These are phyloP conservation scores for Nannochloropsis granulata DNA, from an alignment of 108 stramenopile genomes.

Conservation along the genomic window DNA sequence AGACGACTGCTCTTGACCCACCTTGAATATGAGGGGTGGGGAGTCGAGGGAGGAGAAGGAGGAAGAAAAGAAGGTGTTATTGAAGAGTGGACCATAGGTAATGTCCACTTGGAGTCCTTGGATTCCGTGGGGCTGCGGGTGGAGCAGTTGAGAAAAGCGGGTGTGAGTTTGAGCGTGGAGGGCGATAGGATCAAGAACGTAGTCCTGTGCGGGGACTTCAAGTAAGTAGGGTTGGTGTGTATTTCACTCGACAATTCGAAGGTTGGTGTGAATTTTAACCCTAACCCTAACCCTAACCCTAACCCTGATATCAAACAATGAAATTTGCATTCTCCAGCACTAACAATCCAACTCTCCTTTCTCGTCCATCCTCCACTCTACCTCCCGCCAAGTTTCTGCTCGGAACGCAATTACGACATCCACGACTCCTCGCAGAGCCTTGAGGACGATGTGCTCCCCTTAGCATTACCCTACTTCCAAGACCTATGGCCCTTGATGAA, in stretches of 20 bases:
- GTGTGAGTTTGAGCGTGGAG: background rate
- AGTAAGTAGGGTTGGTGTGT: background rate
- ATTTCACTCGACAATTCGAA: no score
- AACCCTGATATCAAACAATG: no score
- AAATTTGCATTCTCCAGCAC: no score
- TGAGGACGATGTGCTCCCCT: background rate
- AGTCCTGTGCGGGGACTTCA: background rate
- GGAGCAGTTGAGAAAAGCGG: background rate
- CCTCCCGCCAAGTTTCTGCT: background rate
- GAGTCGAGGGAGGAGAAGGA: background rate
- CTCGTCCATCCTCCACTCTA: background rate
- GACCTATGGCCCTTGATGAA: background rate
- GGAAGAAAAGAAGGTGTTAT: background rate
- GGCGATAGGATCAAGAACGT: background rate
- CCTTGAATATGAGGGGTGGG: background rate
- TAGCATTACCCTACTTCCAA: background rate
- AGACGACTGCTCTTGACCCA: background rate
- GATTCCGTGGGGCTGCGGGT: background rate
- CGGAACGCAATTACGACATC: background rate
- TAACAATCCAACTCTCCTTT: background rate
- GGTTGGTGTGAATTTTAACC: no score
- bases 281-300: no score
- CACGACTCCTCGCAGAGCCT: background rate
- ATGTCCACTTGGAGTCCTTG: background rate
- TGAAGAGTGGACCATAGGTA: background rate